A percentile compares a stretch with the other conserved stretches of the same genome.
These are phyloP conservation scores for Colletotrichum camelliae DNA, from an alignment of 2,329 filamentous ascomycete species.

Conservation along the genomic window DNA sequence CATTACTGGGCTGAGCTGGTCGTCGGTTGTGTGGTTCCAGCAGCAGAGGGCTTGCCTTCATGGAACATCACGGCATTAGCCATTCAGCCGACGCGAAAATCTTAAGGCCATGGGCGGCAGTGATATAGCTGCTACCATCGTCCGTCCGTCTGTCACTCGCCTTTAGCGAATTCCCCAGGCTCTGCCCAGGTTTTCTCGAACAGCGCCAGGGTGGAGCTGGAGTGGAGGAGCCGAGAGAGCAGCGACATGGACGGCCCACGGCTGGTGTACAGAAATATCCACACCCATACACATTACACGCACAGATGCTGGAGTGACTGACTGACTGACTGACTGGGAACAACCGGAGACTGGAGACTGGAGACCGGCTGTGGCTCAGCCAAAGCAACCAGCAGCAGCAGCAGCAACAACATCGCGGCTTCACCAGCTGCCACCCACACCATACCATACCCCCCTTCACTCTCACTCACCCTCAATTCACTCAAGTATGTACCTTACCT, in stretches of 20 bases:
- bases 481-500: background rate
- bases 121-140: slow-evolving; percentile 34
- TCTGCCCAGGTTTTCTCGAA: slow-evolving; percentile 7
- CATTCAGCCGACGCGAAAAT: slow-evolving; percentile 51
- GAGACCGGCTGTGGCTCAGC: background rate
- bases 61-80: slow-evolving; percentile 47
- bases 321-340: background rate
- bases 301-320: slow-evolving; percentile 14
- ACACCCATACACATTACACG: slow-evolving; percentile 12
- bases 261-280: slow-evolving; percentile 13
- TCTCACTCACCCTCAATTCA: background rate
- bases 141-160: slow-evolving; percentile 35
- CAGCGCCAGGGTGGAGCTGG: slow-evolving; percentile 25
- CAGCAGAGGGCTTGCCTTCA: slow-evolving; percentile 24
- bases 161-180: slow-evolving; percentile 28
- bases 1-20: slow-evolving; percentile 30
- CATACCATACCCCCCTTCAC: background rate
- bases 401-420: background rate
- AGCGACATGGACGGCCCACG: background rate
- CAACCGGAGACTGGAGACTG: background rate
- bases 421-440: slow-evolving; percentile 3
- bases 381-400: background rate
- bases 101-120: slow-evolving; percentile 40
- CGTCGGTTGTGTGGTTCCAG: slow-evolving; percentile 32
- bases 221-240: background rate